phyloP scores from a whole-genome alignment of 148 eudicot species.

The Agrostemma githago region DNA sequence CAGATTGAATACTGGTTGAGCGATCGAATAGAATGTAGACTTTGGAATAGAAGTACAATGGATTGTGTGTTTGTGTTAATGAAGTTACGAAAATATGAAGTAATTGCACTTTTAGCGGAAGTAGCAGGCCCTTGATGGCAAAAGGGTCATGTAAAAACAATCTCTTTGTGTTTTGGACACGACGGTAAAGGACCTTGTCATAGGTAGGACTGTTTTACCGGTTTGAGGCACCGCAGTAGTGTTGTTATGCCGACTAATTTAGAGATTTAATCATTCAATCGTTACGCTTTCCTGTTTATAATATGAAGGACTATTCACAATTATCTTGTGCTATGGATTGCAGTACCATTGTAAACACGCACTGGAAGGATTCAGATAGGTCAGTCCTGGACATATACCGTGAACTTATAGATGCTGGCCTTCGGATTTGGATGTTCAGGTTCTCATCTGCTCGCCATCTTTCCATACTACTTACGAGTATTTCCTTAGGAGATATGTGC shows the following conservation, averaged over 20 bases:
- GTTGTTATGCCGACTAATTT: neutral
- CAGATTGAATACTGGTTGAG: neutral
- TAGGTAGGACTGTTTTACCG: too few relatives aligned
- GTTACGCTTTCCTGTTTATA: neutral
- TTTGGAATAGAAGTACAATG: neutral
- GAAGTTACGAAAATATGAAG: too few relatives aligned
- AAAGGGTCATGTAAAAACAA: too few relatives aligned
- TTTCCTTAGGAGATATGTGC: neutral
- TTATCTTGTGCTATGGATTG: slow-evolving; percentile 19
- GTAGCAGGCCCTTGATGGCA: too few relatives aligned
- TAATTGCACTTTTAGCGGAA: too few relatives aligned
- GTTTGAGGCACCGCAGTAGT: neutral
- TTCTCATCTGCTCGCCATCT: slow-evolving; percentile 22
- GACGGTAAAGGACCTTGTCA: too few relatives aligned
- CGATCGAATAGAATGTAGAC: neutral
- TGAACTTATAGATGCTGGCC: slow-evolving; percentile 70
- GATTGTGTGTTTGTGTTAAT: neutral
- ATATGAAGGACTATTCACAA: neutral
- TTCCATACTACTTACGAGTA: neutral
- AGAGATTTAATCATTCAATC: neutral
- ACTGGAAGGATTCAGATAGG: slow-evolving; percentile 78
- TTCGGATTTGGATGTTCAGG: slow-evolving; percentile 98
- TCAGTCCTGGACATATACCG: slow-evolving; percentile 66
- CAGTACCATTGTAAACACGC: slow-evolving; percentile 45
- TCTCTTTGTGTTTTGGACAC: too few relatives aligned